Evolutionary conservation across 1,284 basidiomycete species (phyloP).

Genomic region (Entoloma clypeatum): DNA sequence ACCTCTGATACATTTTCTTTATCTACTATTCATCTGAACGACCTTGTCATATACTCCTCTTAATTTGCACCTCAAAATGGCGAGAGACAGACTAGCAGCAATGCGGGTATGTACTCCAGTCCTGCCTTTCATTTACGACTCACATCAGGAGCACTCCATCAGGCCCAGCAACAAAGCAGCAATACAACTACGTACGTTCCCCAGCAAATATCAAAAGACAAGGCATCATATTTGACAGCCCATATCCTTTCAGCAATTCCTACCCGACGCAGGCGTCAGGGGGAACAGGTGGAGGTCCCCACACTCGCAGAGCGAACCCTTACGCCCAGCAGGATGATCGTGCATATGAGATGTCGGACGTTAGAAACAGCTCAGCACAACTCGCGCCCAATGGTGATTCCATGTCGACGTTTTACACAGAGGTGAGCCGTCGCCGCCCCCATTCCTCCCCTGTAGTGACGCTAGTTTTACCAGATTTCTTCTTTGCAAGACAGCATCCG

Average conservation of each 20-base stretch:
- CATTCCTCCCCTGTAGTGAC: slow-evolving; percentile 1
- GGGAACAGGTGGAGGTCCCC: slow-evolving; percentile 40
- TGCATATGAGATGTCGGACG: slow-evolving; percentile 68
- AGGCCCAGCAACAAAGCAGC: slow-evolving; percentile 69
- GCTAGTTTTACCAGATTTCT: slow-evolving; percentile 46
- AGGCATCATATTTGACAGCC: slow-evolving; percentile 14
- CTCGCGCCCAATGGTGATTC: slow-evolving; percentile 44
- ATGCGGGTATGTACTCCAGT: slow-evolving; percentile 53
- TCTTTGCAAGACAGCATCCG: slow-evolving; percentile 71
- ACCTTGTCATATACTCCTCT: slow-evolving; percentile 2
- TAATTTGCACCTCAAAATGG: slow-evolving; percentile 43
- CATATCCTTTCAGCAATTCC: slow-evolving; percentile 44
- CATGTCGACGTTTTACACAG: slow-evolving; percentile 72
- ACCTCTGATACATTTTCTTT: slow-evolving; percentile 9
- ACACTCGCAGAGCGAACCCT: slow-evolving; percentile 51
- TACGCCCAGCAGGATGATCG: slow-evolving; percentile 63
- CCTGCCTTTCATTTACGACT: slow-evolving; percentile 4
- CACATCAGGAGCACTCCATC: slow-evolving; percentile 5
- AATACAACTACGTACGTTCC: slow-evolving; percentile 49
- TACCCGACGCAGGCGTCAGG: slow-evolving; percentile 64
- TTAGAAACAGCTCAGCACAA: slow-evolving; percentile 54
- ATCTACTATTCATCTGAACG: slow-evolving; percentile 9
- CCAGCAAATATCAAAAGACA: not conserved
- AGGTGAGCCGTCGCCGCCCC: slow-evolving; percentile 43
- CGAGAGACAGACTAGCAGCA: slow-evolving; percentile 79